Evolutionary conservation across 192 early-diverging fungal species (phyloP).

Genomic region (Coemansia sp.): DNA sequence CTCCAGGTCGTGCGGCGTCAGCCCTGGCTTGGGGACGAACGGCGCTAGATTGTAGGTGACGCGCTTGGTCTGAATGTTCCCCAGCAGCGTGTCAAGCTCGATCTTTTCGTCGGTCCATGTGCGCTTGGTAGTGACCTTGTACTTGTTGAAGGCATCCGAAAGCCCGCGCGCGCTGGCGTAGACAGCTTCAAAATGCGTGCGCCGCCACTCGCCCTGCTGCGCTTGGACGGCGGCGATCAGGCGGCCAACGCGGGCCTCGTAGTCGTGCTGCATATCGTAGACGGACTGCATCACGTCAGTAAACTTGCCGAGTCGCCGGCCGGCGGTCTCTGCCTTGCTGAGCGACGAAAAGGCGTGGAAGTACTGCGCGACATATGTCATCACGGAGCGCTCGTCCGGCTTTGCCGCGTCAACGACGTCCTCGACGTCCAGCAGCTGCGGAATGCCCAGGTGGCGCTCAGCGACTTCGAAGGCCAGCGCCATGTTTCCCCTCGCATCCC

Average conservation of each 20-base stretch:
- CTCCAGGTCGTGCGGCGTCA: slow-evolving; percentile 67
- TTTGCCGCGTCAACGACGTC: slow-evolving; percentile 91
- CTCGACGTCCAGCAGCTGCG: slow-evolving; percentile 92
- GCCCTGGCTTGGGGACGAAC: slow-evolving; percentile 76
- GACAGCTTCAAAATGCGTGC: slow-evolving; percentile 58
- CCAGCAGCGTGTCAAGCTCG: slow-evolving; percentile 85
- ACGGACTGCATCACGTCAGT: slow-evolving; percentile 81
- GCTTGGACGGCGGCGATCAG: slow-evolving; percentile 68
- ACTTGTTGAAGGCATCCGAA: slow-evolving; percentile 71
- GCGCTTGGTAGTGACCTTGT: slow-evolving; percentile 82
- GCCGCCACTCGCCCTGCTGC: slow-evolving; percentile 67
- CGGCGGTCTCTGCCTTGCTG: slow-evolving; percentile 78
- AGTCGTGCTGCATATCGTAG: slow-evolving; percentile 94
- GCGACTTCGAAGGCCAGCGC: slow-evolving; percentile 96
- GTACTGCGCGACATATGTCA: slow-evolving; percentile 98
- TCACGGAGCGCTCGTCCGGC: slow-evolving; percentile 94
- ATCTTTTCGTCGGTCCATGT: slow-evolving; percentile 87
- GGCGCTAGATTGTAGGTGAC: slow-evolving; percentile 89
- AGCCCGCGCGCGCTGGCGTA: slow-evolving; percentile 76
- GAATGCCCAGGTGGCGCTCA: slow-evolving; percentile 80
- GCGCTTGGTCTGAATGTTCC: slow-evolving; percentile 96
- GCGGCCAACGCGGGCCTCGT: slow-evolving; percentile 74
- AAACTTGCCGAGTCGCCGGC: slow-evolving; percentile 89
- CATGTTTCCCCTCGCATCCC: slow-evolving; percentile 78
- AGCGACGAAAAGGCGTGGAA: slow-evolving; percentile 95